Conservation (phyloP, 441 rosid species). For the Gossypium lobatum region DNA sequence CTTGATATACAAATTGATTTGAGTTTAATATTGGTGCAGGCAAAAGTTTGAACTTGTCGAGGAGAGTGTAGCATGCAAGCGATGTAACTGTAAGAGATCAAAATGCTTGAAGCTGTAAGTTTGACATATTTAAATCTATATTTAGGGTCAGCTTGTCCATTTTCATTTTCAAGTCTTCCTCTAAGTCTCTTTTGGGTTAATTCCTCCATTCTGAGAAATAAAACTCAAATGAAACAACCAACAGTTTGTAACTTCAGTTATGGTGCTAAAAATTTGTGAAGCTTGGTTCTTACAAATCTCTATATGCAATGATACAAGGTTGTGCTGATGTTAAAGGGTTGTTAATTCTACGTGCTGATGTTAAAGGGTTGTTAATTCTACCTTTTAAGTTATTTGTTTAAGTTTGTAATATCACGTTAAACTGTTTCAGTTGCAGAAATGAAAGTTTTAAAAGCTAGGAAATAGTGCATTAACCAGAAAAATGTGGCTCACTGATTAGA, state of each 20-base stretch:
- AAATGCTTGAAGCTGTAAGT: conserved; percentile 61
- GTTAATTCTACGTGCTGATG: not conserved
- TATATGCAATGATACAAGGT: not conserved
- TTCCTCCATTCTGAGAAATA: not conserved
- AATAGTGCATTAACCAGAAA: not conserved
- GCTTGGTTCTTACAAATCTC: not conserved
- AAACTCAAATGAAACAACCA: not conserved
- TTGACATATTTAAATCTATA: not conserved
- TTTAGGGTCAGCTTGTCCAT: not conserved
- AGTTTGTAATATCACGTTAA: not conserved
- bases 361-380: not conserved
- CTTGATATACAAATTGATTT: conserved; percentile 1
- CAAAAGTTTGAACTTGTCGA: conserved; percentile 23
- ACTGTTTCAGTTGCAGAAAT: not conserved
- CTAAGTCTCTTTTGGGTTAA: not conserved
- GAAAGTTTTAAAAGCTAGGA: not conserved
- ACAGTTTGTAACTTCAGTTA: not conserved
- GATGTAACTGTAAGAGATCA: conserved; percentile 53
- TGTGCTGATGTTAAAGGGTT: not conserved
- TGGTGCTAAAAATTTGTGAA: not conserved
- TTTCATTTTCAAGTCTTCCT: not conserved
- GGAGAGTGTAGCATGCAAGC: conserved; percentile 39
- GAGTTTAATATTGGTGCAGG: conserved; percentile 23
- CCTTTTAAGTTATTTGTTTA: not conserved
- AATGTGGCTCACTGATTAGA: not conserved